A percentile compares a stretch with the other conserved stretches of the same genome.
These are phyloP conservation scores for Delphinella strobiligena DNA, from an alignment of 2,329 filamentous ascomycete genomes.

Conservation along the genomic window DNA sequence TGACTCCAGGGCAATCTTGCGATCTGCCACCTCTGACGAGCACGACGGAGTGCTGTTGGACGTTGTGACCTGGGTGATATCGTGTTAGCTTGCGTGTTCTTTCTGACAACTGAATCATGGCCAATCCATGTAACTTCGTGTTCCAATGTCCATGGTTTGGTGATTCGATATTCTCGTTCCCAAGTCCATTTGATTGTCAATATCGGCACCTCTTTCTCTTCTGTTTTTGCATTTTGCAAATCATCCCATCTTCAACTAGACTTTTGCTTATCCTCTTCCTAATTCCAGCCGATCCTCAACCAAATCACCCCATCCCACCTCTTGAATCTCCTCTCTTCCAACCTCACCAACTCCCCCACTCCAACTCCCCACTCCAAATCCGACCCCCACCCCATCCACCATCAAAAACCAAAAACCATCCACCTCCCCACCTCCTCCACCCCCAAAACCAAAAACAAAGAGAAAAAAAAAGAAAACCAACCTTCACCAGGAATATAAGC, in stretches of 20 bases:
- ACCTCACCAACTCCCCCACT: background rate
- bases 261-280: background rate
- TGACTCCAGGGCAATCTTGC: slow-evolving; percentile 97
- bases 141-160: background rate
- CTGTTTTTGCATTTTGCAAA: background rate
- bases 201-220: slow-evolving; percentile 8
- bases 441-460: background rate
- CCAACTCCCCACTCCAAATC: background rate
- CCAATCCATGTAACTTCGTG: background rate
- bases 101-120: no score
- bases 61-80: slow-evolving; percentile 61
- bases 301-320: background rate
- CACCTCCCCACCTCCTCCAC: no score
- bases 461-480: slow-evolving; percentile 20
- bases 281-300: background rate
- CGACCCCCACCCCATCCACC: background rate
- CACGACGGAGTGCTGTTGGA: slow-evolving; percentile 97
- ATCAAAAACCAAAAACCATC: no score
- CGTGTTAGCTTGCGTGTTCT: background rate
- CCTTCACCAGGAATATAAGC: slow-evolving; percentile 94
- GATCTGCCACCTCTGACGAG: slow-evolving; percentile 83
- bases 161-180: no score
- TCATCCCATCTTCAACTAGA: background rate
- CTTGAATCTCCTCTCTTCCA: background rate
- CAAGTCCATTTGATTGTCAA: no score